These are phyloP conservation scores for Durio zibethinus DNA, from an alignment of 345 rosid genomes.

Conservation along the genomic window DNA sequence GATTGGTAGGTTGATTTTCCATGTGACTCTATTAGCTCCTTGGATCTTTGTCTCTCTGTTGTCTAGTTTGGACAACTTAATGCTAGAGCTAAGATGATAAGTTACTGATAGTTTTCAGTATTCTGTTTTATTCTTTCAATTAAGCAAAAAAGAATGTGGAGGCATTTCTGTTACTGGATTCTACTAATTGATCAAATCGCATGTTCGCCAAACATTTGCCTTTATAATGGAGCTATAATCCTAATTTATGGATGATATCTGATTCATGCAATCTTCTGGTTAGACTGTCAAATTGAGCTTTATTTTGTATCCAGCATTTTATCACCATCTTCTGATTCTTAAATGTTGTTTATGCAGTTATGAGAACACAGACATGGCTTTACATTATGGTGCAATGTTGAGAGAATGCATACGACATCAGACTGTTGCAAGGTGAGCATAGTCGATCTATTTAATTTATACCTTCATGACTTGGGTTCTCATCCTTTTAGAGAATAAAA, in stretches of 20 bases:
- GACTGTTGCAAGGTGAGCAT: conserved; percentile 78
- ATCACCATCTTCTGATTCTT: conserved; percentile 19
- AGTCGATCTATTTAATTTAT: neutral
- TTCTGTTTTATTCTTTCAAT: neutral
- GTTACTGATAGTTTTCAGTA: neutral
- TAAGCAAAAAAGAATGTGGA: neutral
- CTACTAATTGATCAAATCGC: neutral
- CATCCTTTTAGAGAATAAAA: neutral
- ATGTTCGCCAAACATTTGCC: neutral
- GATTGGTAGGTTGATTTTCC: neutral
- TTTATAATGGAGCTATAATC: neutral
- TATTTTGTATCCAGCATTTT: conserved; percentile 9
- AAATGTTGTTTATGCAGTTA: conserved; percentile 45
- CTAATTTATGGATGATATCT: neutral
- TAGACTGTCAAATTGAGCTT: neutral
- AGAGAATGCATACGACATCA: conserved; percentile 99
- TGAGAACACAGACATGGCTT: conserved; percentile 81
- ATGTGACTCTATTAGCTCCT: neutral
- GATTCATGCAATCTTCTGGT: neutral
- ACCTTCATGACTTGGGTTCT: neutral
- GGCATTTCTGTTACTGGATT: neutral
- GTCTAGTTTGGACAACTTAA: neutral
- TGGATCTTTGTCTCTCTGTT: neutral
- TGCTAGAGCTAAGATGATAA: neutral
- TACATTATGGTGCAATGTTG: conserved; percentile 96